Evolutionary conservation across 768 basidiomycete species (phyloP), one percentile per base, ranked within the genome.

Genomic region (Pisolithus albus): DNA sequence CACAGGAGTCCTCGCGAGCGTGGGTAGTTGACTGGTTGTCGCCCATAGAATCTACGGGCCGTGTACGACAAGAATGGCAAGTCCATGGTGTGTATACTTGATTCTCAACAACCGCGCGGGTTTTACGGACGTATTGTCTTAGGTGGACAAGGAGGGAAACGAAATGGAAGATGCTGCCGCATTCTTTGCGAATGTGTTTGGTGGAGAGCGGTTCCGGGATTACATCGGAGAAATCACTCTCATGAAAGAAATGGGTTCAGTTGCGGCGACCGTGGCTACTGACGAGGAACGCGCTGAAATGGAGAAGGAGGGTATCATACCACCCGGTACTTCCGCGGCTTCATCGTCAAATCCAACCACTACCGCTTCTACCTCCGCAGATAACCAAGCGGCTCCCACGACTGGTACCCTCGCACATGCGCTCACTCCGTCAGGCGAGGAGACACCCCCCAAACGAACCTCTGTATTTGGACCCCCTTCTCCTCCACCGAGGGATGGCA

Each of bases 61-160:
- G 87, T 92, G 19, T 99, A 99, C 63, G 93, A 99, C 69, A 92
- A 92, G 74, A 86, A 95, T 73, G 96, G 96, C 41, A 91, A 89
- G 70, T 79, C 82, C 46, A 90, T 88, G 80, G 90, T 86, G 59
- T 59, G 80, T 62, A 32, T 56, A 52, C 40, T 8, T 44, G 15
- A 23, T 8, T 51, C 41, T 44, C 30, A 47, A 50, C 55, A 26
- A 5, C 11, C 49, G 24, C 49, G 52, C 1, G 54, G 41, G 41
- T 41, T 26, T 52, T 52, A 44, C 4, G 50, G 18, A 26, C 39
- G 21, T 19, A 23, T 36, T 36, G 47, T 48, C 52, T 32, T 56
- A 84, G 84, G 75, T 78, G 52, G 88, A 89, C 67, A 86, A 84
- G 61, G 88, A 90, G 60, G 84, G 87, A n/a, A 80, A 75, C 15